Base-by-base conservation (phyloP, 768 basidiomycete species). In the Rubroboletus pulcherrimus region DNA sequence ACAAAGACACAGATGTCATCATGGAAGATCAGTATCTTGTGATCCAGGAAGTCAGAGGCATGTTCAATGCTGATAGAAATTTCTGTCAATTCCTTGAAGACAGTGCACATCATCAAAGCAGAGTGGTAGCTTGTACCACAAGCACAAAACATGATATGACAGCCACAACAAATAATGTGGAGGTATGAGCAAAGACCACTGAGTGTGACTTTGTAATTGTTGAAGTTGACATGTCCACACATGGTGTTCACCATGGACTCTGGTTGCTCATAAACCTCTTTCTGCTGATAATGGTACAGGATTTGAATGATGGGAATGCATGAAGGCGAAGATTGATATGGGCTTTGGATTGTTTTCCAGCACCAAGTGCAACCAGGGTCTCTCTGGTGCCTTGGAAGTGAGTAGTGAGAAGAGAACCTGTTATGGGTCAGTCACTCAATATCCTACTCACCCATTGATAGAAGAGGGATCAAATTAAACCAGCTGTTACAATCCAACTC, bases 241-340 rank as follows among this genome's bases (percentile, higher is more conserved):
- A 99, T 99, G 49, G 97, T 99, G 82, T 99, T 99, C 75, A 98
- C 93, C 59, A 98, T 97, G 29, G 93, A 96, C 69, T 99, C 97
- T 48, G 97, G 96, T 73, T 98, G 96, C 70, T 98, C 92, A 78
- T 93, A 98, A 65, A 98, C 98, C 74, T 99, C 97, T 78, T 99
- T 99, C 73, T 98, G 96, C 97, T 89, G 61, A 89, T 70, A 62
- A 93, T 75, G n/a, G 74, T 79, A 61, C 84, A 83, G 0, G 64
- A 62, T 14, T 63, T 57, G 51, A 91, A 76, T 0, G 82, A 77
- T 2, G 80, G 74, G 60, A 83, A 89, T 31, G 78, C 75, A 11
- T 75, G 75, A 14, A 89, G 71, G 62, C 84, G 81, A 7, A 91
- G 75, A 39, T 80, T 73, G 35, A 87, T 70, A 61, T 93, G 91